Evolutionary conservation across 1,139 yeast genomes (phyloP), one percentile per base, ranked within the genome.

Genomic region (Geotrichum carabidarum): DNA sequence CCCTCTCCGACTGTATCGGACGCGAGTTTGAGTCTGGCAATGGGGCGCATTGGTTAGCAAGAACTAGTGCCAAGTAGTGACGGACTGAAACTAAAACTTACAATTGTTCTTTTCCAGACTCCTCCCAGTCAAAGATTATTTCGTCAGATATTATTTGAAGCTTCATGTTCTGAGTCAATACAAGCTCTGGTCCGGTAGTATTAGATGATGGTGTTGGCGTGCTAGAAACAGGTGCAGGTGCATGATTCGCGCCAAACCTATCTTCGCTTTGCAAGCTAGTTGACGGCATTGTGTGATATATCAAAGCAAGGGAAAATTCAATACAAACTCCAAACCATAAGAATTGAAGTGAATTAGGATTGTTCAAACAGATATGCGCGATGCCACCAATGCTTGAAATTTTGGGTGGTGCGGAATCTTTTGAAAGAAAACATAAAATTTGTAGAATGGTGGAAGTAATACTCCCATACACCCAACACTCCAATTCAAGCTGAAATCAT

Each of bases 91-190:
- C 6, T 31, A 17, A 55, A 35, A 55, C 63, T 53, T 59, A 61
- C 64, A 61, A 18, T 38, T 53, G 51, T 27, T 56, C 57, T 17
- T 54, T 48, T 3, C 65, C 65, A 7, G 54, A 46, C 2, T 35
- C 43, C 15, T 58, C 62, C 65, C 65, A 62, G 31, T 51, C 56
- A n/a, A 54, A 52, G 31, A 61, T 50, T 11, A 60, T 47, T 22
- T 52, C 52, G 38, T 56, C 55, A 18, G 60, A 54, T 22, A 61
- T 51, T 44, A 53, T 51, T 35, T 58, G 56, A 43, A 54, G 49
- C 32, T 51, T 55, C 44, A 55, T 48, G 32, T 51, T 55, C 15
- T 55, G 40, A 17, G 42, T 36, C 14, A 48, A 35, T 32, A 42
- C 22, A 15, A 42, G 41, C 30, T 35, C 47, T 17, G 40, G 15